These are phyloP conservation scores for Podaxis sp. DNA, from an alignment of 768 basidiomycete genomes.

Conservation along the genomic window DNA sequence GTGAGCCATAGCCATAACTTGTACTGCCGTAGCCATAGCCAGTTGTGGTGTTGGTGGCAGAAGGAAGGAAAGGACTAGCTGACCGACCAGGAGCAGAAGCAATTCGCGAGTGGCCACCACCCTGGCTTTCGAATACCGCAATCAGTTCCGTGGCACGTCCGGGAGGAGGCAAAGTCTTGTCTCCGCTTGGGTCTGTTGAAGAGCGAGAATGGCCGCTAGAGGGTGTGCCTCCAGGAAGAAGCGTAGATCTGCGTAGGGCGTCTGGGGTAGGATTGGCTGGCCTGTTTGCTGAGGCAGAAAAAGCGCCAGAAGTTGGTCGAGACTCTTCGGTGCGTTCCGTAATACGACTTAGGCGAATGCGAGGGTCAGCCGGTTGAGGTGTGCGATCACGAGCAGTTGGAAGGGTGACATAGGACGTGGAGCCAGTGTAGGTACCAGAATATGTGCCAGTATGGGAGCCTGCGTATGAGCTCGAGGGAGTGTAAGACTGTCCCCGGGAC, in stretches of 20 bases:
- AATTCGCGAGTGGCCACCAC: constrained; percentile 46
- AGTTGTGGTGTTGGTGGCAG: constrained; percentile 23
- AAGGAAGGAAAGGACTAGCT: constrained; percentile 32
- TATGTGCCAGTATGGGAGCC: constrained; percentile 35
- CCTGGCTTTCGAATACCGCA: constrained; percentile 59
- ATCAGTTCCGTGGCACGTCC: constrained; percentile 67
- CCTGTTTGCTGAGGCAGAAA: constrained; percentile 28
- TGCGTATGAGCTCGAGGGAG: constrained; percentile 35
- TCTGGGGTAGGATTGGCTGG: constrained; percentile 40
- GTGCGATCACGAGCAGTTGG: constrained; percentile 35
- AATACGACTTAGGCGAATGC: constrained; percentile 66
- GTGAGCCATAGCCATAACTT: constrained; percentile 33
- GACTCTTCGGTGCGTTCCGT: constrained; percentile 75
- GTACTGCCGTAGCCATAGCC: constrained; percentile 27
- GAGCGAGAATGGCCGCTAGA: constrained; percentile 45
- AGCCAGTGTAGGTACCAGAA: constrained; percentile 39
- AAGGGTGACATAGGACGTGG: constrained; percentile 41
- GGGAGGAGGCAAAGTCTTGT: constrained; percentile 42
- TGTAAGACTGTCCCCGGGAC: constrained; percentile 34
- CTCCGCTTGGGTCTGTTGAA: constrained; percentile 51
- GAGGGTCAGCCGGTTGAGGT: constrained; percentile 29
- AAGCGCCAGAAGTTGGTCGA: constrained; percentile 48
- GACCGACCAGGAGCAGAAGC: constrained; percentile 45
- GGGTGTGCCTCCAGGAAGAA: constrained; percentile 32
- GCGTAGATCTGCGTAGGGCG: constrained; percentile 40